Percentiles rank a stretch among this genome's conserved stretches.
These are phyloP conservation scores for Hydnomerulius pinastri DNA, from an alignment of 768 basidiomycete species.

Conservation along the genomic window DNA sequence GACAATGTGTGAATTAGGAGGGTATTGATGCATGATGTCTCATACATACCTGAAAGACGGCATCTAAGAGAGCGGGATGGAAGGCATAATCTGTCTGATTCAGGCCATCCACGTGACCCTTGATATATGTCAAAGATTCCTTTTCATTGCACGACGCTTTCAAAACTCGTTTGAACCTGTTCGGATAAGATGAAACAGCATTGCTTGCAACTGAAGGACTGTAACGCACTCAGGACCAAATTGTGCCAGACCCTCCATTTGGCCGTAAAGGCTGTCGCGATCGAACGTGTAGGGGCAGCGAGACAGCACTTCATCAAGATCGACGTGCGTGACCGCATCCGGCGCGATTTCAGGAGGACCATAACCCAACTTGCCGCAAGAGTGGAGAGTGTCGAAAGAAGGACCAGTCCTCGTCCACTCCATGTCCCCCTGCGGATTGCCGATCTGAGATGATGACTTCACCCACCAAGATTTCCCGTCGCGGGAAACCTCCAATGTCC, in stretches of 20 bases:
- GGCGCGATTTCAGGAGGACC: background rate
- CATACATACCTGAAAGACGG: background rate
- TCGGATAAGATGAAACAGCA: background rate
- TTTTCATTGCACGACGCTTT: background rate
- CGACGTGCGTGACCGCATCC: background rate
- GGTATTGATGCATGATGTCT: too few relatives aligned
- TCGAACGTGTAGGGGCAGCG: background rate
- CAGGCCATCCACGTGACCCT: background rate
- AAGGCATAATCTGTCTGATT: background rate
- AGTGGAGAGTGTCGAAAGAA: background rate
- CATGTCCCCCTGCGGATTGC: background rate
- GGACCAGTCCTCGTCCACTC: background rate
- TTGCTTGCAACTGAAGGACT: too few relatives aligned
- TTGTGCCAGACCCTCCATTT: background rate
- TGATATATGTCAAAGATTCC: background rate
- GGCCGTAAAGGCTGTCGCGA: background rate
- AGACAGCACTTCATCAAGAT: background rate
- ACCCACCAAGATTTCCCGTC: background rate
- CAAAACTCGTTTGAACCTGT: background rate
- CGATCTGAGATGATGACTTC: background rate
- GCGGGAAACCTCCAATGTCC: background rate
- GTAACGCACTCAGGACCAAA: background rate
- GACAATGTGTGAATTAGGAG: too few relatives aligned
- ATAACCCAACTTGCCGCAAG: background rate
- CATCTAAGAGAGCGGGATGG: background rate